Evolutionary conservation across 108 stramenopile species (phyloP).

Genomic region (Cyclotella kingstonii): DNA sequence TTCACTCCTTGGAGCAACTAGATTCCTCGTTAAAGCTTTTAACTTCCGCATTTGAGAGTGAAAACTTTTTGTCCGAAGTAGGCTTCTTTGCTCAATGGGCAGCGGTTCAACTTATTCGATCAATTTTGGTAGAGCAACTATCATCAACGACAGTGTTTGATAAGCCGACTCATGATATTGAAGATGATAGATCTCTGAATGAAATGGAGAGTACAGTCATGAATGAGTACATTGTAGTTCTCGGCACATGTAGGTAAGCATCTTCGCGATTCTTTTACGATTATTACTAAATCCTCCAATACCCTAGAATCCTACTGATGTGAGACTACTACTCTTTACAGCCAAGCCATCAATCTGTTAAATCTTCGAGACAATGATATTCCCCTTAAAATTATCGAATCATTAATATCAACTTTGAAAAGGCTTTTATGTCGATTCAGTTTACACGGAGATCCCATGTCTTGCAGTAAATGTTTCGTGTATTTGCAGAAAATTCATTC

Average conservation of each 20-base stretch:
- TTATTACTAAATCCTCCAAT: too few relatives aligned
- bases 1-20: constrained; percentile 26
- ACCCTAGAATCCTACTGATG: not conserved
- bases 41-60: not conserved
- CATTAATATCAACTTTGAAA: constrained; percentile 27
- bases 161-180: not conserved
- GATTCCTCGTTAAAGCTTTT: constrained; percentile 18
- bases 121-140: constrained; percentile 29
- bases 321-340: not conserved
- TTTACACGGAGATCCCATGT: constrained; percentile 19
- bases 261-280: not conserved
- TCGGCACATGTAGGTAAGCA: constrained; percentile 24
- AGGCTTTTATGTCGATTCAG: constrained; percentile 24
- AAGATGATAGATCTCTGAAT: not conserved
- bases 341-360: constrained; percentile 23
- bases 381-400: constrained; percentile 15
- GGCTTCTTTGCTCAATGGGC: constrained; percentile 37
- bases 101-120: constrained; percentile 28
- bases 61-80: constrained; percentile 3
- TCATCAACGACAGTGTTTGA: not conserved
- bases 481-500: constrained; percentile 28
- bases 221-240: constrained; percentile 12
- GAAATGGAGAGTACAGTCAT: constrained; percentile 1
- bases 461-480: constrained; percentile 19
- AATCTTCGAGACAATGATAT: constrained; percentile 7